Percentiles rank a stretch among this genome's conserved stretches.
These are phyloP conservation scores for Dissoconium aciculare DNA, from an alignment of 2,329 filamentous ascomycete genomes.

Conservation along the genomic window DNA sequence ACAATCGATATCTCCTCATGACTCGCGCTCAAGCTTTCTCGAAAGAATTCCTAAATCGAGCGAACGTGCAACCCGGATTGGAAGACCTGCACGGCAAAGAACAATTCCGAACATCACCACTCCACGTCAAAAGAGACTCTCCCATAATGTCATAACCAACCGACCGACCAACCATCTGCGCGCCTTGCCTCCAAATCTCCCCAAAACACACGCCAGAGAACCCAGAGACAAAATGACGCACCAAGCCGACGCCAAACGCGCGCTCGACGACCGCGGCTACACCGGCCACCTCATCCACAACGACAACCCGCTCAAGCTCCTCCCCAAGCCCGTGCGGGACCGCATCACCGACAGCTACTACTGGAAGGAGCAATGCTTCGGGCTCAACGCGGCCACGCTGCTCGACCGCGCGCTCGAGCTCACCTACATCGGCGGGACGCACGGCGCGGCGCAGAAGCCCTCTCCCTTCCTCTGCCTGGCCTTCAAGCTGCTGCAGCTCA, in stretches of 20 bases:
- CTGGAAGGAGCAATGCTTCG: conserved; percentile 98
- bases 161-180: too few species aligned
- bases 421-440: conserved; percentile 72
- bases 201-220: too few species aligned
- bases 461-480: conserved; percentile 86
- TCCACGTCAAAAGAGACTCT: too few species aligned
- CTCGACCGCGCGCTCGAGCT: conserved; percentile 83
- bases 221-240: too few species aligned
- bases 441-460: conserved; percentile 69
- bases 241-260: conserved; percentile 58
- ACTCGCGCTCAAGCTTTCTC: too few species aligned
- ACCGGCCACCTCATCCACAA: conserved; percentile 64
- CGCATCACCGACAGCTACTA: conserved; percentile 92
- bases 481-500: conserved; percentile 85
- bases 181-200: too few species aligned
- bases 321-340: conserved; percentile 91
- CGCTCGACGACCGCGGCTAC: conserved; percentile 85
- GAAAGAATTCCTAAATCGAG: too few species aligned
- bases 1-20: too few species aligned
- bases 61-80: too few species aligned
- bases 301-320: conserved; percentile 84
- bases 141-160: too few species aligned
- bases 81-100: too few species aligned
- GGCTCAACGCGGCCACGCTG: conserved; percentile 64
- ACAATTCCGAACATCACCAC: too few species aligned